Conservation (phyloP, 257 asterid species). For the Lycium barbarum region DNA sequence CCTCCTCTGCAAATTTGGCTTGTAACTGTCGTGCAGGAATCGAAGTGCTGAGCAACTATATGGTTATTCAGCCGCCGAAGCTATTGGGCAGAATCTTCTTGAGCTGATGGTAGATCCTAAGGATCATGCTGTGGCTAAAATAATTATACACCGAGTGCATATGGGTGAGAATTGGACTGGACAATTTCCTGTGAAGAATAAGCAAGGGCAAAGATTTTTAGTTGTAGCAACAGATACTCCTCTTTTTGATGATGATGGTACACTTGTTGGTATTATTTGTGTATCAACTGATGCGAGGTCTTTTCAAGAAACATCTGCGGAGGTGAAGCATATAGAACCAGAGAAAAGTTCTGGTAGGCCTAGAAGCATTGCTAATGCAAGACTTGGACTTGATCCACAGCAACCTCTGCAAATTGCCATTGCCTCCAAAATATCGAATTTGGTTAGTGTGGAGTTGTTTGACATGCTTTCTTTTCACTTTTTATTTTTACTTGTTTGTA, state of each 20-base stretch:
- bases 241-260: slow-evolving; percentile 78
- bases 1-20: slow-evolving; percentile 11
- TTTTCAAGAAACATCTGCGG: slow-evolving; percentile 56
- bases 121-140: slow-evolving; percentile 52
- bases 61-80: slow-evolving; percentile 79
- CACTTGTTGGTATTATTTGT: slow-evolving; percentile 68
- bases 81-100: slow-evolving; percentile 61
- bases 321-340: slow-evolving; percentile 40
- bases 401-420: slow-evolving; percentile 85
- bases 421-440: slow-evolving; percentile 83
- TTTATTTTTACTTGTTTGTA: slow-evolving; percentile 8
- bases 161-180: slow-evolving; percentile 91
- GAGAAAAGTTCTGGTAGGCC: slow-evolving; percentile 53
- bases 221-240: slow-evolving; percentile 75
- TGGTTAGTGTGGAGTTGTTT: slow-evolving; percentile 58
- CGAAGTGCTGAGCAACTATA: slow-evolving; percentile 72
- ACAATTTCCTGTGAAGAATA: slow-evolving; percentile 72
- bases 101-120: slow-evolving; percentile 58
- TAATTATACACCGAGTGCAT: slow-evolving; percentile 56
- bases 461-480: slow-evolving; percentile 7
- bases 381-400: slow-evolving; percentile 79
- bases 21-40: slow-evolving; percentile 62
- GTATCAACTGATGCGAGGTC: slow-evolving; percentile 69
- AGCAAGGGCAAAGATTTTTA: slow-evolving; percentile 63
- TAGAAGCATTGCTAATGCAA: slow-evolving; percentile 54